These are phyloP conservation scores for Quercus agrifolia DNA, from an alignment of 306 rosid species.

Conservation along the genomic window DNA sequence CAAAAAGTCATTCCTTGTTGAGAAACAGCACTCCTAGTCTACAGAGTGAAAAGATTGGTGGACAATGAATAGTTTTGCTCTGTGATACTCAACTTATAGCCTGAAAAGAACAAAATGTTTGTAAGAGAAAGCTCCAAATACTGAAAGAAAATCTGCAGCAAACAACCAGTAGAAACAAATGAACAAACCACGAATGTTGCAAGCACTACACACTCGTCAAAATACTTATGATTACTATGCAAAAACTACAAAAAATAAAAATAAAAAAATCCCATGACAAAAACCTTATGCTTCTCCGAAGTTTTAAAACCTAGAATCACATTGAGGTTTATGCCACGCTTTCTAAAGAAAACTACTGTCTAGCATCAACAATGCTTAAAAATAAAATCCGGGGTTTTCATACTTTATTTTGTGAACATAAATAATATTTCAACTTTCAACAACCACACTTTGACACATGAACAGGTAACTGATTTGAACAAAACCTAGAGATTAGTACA, in stretches of 20 bases:
- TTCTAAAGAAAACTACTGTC: not conserved
- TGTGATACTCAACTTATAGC: conserved; percentile 28
- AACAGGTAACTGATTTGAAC: too few species aligned
- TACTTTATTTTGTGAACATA: not conserved
- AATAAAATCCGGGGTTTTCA: not conserved
- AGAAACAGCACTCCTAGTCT: conserved; percentile 23
- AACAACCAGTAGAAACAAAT: conserved; percentile 14
- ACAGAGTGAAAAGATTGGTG: conserved; percentile 17
- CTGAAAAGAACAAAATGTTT: conserved; percentile 38
- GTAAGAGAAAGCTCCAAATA: conserved; percentile 27
- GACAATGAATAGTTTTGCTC: conserved; percentile 36
- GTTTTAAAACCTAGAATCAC: not conserved
- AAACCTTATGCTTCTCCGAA: not conserved
- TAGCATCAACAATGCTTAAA: not conserved
- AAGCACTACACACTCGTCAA: not conserved
- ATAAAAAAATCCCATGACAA: not conserved
- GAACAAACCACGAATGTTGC: not conserved
- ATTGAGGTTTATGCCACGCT: not conserved
- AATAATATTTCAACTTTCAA: not conserved
- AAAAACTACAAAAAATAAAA: not conserved
- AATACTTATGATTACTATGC: not conserved
- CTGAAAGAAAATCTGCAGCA: not conserved
- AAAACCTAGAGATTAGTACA: too few species aligned
- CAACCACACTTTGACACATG: not conserved
- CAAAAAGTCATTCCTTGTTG: conserved; percentile 31